Evolutionary conservation across 2,329 filamentous ascomycete species (phyloP).

Genomic region (Emmonsia crescens): DNA sequence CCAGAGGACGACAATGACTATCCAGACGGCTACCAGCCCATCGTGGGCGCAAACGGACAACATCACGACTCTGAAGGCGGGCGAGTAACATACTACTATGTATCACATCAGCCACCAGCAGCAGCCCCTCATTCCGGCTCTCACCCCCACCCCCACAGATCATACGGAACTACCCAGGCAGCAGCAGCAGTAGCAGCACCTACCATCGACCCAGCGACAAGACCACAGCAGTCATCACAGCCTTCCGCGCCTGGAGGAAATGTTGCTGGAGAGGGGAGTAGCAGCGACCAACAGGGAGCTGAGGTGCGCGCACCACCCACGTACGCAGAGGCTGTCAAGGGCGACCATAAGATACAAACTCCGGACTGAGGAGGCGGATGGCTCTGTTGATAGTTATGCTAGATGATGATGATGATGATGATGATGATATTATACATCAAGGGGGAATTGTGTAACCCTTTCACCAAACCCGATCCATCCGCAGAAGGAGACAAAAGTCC

Average conservation of each 20-base stretch:
- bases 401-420: not conserved
- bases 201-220: conserved; percentile 20
- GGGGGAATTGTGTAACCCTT: too few species aligned
- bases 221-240: conserved; percentile 16
- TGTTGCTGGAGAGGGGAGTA: conserved; percentile 16
- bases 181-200: conserved; percentile 17
- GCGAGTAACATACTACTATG: conserved; percentile 66
- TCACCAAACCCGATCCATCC: not conserved
- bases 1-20: conserved; percentile 61
- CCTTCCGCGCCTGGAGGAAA: conserved; percentile 7
- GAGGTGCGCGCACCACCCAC: conserved; percentile 55
- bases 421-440: not conserved
- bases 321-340: conserved; percentile 81
- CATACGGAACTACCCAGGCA: conserved; percentile 31
- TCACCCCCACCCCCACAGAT: conserved; percentile 21
- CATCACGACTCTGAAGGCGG: conserved; percentile 30
- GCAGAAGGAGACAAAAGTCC: too few species aligned
- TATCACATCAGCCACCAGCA: conserved; percentile 40
- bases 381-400: not conserved
- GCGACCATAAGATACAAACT: conserved; percentile 85
- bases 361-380: conserved; percentile 1
- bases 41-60: conserved; percentile 45
- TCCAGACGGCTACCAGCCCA: conserved; percentile 48
- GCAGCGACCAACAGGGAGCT: conserved; percentile 24
- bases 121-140: conserved; percentile 12